Conservation (phyloP, 2,329 filamentous ascomycete genomes). For the Diaporthe velutina region DNA sequence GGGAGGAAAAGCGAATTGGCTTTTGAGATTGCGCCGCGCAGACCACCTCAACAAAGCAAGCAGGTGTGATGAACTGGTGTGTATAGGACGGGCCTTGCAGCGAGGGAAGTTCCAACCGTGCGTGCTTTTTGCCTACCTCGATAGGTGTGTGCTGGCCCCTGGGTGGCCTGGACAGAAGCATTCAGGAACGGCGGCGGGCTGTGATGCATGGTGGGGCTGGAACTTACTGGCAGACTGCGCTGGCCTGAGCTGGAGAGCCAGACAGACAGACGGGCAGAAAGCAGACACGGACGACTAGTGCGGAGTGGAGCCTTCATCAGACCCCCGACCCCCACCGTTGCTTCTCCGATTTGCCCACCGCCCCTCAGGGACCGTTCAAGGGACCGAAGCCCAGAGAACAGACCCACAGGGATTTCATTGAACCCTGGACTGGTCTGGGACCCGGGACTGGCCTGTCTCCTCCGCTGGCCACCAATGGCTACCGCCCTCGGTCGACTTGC, state of each 20-base stretch:
- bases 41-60: conserved; percentile 22
- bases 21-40: not conserved
- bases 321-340: conserved; percentile 27
- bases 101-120: not conserved
- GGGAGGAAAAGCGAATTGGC: not conserved
- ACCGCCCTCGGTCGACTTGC: not conserved
- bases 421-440: conserved; percentile 17
- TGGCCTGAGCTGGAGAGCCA: no score
- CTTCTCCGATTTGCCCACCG: conserved; percentile 31
- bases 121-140: not conserved
- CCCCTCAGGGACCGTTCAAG: conserved; percentile 27
- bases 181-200: not conserved
- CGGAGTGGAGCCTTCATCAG: conserved; percentile 8
- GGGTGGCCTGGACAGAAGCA: not conserved
- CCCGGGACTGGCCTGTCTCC: conserved; percentile 25
- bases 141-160: no score
- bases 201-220: conserved; percentile 22
- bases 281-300: conserved; percentile 18
- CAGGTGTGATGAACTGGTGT: not conserved
- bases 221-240: conserved; percentile 26
- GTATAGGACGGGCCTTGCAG: not conserved
- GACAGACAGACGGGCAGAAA: not conserved
- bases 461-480: conserved; percentile 17
- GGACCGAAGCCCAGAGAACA: conserved; percentile 20
- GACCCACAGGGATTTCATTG: conserved; percentile 29